Base-by-base conservation (phyloP, 2,329 filamentous ascomycete species). In the Zymoseptoria pseudotritici region DNA sequence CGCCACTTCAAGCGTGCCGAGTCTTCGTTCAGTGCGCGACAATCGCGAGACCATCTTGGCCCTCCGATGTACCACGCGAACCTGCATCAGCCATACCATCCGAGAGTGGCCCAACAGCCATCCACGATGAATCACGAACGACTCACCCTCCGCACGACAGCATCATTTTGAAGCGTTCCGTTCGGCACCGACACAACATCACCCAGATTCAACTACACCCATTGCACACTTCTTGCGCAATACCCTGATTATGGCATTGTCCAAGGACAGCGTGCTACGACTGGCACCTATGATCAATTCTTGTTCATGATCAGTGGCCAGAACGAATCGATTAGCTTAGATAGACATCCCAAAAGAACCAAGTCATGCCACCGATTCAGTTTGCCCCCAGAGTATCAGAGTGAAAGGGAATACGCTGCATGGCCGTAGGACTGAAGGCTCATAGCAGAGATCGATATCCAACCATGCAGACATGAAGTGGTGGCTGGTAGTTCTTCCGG, bases 141-240 rank as follows among this genome's bases (percentile, higher is more conserved):
- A 55, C 56, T 31, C 46, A 52, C 50, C 31, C 55, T 59, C 53
- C 56, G 53, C 61, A 63, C 60, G 54, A 65, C 55, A 58, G 20
- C 55, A 57, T 63, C 59, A 62, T 61, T 50, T 65, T 64, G 67
- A 65, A 63, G 66, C 66, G 66, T 69, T 69, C 66, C 66, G 64
- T 65, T 57, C 54, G 54, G 58, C 65, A 61, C 58, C 58, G 58
- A 56, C 57, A 58, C 50, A 50, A 31, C 60, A 61, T 54, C 58
- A 55, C 56, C 24, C 36, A 46, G 36, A 46, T 46, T 46, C 36
- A 57, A 56, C 24, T 56, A 56, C 57, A 58, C 51, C 58, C 61
- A 65, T 62, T 63, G 63, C 61, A 63, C 36, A 46, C 13, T 17
- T 46, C 36, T 46, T 46, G 36, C 36, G 5, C 59, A 64, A 62